Percentiles rank a stretch among this genome's conserved stretches.
Conservation (phyloP, 148 eudicot species). For the Diospyros kaki region DNA sequence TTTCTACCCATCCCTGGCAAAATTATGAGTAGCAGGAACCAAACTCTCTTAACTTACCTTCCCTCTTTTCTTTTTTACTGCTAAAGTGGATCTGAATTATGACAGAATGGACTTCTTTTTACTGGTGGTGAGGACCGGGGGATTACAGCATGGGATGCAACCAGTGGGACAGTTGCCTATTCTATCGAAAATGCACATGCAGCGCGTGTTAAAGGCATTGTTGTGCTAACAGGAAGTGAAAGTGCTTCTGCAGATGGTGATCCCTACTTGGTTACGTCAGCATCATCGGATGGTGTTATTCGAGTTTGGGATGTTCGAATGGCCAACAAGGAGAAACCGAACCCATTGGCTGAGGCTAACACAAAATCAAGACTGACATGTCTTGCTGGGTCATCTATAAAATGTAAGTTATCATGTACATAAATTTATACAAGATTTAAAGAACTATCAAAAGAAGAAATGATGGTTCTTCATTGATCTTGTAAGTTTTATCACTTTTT, state of each 20-base stretch:
- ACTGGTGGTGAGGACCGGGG: conserved; percentile 89
- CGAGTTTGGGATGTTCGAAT: conserved; percentile 89
- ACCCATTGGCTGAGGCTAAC: conserved; percentile 62
- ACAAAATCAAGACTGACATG: conserved; percentile 89
- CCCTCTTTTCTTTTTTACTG: neutral
- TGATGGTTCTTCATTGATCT: too few species aligned
- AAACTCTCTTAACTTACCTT: too few species aligned
- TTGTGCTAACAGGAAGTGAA: conserved; percentile 50
- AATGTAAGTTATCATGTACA: conserved; percentile 45
- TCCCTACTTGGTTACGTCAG: conserved; percentile 77
- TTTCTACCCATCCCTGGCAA: too few species aligned
- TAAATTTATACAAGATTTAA: neutral
- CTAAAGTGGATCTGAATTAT: neutral
- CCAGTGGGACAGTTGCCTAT: conserved; percentile 71
- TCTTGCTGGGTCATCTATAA: conserved; percentile 88
- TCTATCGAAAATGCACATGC: conserved; percentile 77
- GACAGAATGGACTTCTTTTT: conserved; percentile 72
- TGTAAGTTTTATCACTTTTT: neutral
- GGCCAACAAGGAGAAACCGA: conserved; percentile 46
- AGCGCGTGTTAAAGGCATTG: conserved; percentile 87
- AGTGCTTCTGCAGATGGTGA: conserved; percentile 35
- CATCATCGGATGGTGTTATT: conserved; percentile 87
- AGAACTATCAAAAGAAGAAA: neutral
- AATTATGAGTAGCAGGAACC: too few species aligned
- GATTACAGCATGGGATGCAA: conserved; percentile 80